phyloP scores from a whole-genome alignment of 805 yeast genomes.

The Hanseniaspora osmophila region DNA sequence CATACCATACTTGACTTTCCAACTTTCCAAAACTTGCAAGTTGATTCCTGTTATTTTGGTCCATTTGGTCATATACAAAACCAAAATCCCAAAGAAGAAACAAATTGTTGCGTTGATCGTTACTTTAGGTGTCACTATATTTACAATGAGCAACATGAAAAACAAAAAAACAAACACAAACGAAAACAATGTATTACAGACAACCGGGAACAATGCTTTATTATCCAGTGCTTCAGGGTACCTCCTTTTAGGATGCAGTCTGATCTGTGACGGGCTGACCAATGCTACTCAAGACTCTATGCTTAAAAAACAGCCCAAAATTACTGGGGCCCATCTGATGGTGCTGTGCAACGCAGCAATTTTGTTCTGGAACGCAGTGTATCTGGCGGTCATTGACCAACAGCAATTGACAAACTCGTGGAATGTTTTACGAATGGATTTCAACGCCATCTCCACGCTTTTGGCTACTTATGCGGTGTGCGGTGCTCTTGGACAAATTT shows the following conservation, averaged over 20 bases:
- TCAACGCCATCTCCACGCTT: conserved; percentile 41
- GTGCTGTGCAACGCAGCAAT: conserved; percentile 41
- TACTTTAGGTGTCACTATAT: conserved; percentile 69
- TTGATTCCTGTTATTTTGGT: conserved; percentile 87
- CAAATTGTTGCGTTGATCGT: conserved; percentile 66
- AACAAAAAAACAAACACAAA: conserved; percentile 10
- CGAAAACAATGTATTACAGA: conserved; percentile 13
- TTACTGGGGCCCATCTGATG: conserved; percentile 86
- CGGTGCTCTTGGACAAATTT: conserved; percentile 91
- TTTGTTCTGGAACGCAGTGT: conserved; percentile 33
- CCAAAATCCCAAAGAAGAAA: conserved; percentile 60
- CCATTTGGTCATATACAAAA: conserved; percentile 55
- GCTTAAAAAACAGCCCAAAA: conserved; percentile 34
- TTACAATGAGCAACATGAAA: conserved; percentile 43
- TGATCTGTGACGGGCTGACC: conserved; percentile 80
- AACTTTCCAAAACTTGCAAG: conserved; percentile 86
- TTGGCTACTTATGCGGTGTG: conserved; percentile 53
- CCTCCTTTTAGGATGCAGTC: conserved; percentile 39
- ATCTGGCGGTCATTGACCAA: conserved; percentile 23
- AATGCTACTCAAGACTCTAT: conserved; percentile 87
- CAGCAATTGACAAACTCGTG: conserved; percentile 24
- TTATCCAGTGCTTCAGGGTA: conserved; percentile 36
- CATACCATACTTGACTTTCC: conserved; percentile 72
- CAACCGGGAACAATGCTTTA: conserved; percentile 10
- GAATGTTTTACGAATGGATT: conserved; percentile 18